phyloP scores from a whole-genome alignment of 768 basidiomycete species.

The Hortiboletus flavorubellus region DNA sequence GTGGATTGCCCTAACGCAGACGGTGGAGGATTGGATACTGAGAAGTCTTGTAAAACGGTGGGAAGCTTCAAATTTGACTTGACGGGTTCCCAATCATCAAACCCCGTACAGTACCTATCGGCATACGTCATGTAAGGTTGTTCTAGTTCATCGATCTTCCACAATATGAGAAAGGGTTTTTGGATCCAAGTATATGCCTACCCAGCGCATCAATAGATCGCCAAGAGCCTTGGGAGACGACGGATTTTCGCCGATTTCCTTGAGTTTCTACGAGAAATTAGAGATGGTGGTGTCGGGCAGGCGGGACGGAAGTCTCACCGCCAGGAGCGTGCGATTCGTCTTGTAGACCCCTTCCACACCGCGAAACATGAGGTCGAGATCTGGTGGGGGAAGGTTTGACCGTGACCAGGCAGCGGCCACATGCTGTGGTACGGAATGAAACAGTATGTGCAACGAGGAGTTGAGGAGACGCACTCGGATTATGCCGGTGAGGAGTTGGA shows the following conservation, averaged over 20 bases:
- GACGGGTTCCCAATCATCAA: constrained; percentile 82
- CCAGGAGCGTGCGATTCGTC: constrained; percentile 77
- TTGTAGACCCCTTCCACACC: constrained; percentile 91
- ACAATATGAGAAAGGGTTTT: constrained; percentile 16
- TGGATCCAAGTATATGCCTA: constrained; percentile 37
- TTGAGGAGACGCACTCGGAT: constrained; percentile 66
- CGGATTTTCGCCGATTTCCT: constrained; percentile 90
- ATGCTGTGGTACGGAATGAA: constrained; percentile 54
- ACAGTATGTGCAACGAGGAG: background rate
- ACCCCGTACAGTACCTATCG: constrained; percentile 66
- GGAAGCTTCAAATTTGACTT: constrained; percentile 70
- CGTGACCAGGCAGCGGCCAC: constrained; percentile 98
- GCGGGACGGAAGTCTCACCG: constrained; percentile 39
- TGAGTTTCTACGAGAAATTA: constrained; percentile 66
- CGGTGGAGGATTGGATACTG: constrained; percentile 59
- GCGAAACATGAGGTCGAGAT: constrained; percentile 92
- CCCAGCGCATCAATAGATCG: constrained; percentile 97
- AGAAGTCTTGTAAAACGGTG: constrained; percentile 66
- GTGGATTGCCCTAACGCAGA: constrained; percentile 34
- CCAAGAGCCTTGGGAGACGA: constrained; percentile 92
- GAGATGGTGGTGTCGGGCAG: background rate
- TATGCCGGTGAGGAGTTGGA: constrained; percentile 83
- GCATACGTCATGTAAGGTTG: constrained; percentile 83
- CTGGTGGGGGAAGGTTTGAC: constrained; percentile 87
- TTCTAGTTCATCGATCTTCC: constrained; percentile 87